These are phyloP conservation scores for Camelina neglecta DNA, from an alignment of 345 rosid genomes.

Conservation along the genomic window DNA sequence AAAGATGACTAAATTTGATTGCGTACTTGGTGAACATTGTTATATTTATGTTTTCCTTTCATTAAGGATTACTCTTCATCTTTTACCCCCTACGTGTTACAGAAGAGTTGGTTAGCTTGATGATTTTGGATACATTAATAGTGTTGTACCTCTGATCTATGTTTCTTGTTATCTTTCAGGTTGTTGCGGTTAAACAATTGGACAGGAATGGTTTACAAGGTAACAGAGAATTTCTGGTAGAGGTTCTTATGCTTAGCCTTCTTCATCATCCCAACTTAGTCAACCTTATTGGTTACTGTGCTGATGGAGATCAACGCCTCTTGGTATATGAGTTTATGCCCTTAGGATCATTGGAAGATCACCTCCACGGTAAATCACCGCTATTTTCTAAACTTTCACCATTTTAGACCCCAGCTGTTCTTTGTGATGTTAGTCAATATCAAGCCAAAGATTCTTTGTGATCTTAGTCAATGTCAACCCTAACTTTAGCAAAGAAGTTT, in stretches of 20 bases:
- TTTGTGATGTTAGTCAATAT: conserved; percentile 27
- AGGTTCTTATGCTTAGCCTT: conserved; percentile 99
- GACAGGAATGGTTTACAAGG: conserved; percentile 99
- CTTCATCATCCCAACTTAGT: conserved; percentile 96
- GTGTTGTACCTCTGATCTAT: conserved; percentile 5
- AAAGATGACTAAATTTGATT: neutral
- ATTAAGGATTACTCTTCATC: neutral
- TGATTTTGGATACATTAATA: neutral
- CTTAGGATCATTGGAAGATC: conserved; percentile 96
- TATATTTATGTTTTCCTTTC: neutral
- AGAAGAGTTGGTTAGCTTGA: conserved; percentile 8
- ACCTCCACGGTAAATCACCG: conserved; percentile 80
- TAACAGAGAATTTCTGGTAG: conserved; percentile 95
- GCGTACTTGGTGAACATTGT: conserved; percentile 8
- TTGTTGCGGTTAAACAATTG: conserved; percentile 94
- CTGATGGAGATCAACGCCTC: conserved; percentile 99
- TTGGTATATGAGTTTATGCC: conserved; percentile 99
- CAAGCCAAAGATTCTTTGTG: conserved; percentile 21
- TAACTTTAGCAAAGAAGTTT: conserved; percentile 10
- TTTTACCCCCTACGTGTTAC: neutral
- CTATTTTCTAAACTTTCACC: conserved; percentile 5
- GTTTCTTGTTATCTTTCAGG: conserved; percentile 48
- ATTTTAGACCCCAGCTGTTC: neutral
- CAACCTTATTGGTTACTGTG: conserved; percentile 96
- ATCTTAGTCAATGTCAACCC: conserved; percentile 43